Conservation (phyloP, 2,329 filamentous ascomycete species). For the Aspergillus uvarum region DNA sequence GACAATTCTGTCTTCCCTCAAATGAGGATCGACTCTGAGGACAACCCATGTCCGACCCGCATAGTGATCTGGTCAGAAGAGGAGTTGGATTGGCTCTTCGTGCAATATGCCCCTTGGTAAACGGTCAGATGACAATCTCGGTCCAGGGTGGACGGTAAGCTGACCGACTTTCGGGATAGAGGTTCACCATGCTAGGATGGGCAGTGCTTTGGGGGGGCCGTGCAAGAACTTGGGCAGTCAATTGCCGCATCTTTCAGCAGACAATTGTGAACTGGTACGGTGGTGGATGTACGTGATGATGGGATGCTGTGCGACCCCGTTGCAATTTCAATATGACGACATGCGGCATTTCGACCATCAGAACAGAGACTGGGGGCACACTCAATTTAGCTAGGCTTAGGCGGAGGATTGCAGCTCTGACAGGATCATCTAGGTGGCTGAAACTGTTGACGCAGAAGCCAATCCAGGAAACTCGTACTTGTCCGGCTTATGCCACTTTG, state of each 20-base stretch:
- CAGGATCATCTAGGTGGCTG: no score
- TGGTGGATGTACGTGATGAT: neutral
- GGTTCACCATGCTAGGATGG: neutral
- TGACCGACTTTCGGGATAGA: neutral
- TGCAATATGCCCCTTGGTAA: neutral
- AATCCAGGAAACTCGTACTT: no score
- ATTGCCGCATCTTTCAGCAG: no score
- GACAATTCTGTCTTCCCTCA: neutral
- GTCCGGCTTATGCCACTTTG: no score
- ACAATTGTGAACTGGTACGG: no score
- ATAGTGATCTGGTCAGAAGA: neutral
- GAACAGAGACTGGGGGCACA: no score
- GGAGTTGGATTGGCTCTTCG: neutral
- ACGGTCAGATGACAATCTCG: neutral
- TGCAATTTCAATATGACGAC: neutral
- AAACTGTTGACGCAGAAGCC: no score
- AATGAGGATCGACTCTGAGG: neutral
- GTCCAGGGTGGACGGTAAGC: neutral
- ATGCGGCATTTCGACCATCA: neutral
- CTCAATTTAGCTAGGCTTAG: no score
- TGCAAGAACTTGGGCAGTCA: no score
- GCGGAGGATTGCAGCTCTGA: no score
- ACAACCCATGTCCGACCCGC: neutral
- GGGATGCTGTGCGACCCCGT: neutral
- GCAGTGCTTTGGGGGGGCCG: no score